Base-by-base conservation (phyloP, 768 basidiomycete species). In the Leccinellum luteum region DNA sequence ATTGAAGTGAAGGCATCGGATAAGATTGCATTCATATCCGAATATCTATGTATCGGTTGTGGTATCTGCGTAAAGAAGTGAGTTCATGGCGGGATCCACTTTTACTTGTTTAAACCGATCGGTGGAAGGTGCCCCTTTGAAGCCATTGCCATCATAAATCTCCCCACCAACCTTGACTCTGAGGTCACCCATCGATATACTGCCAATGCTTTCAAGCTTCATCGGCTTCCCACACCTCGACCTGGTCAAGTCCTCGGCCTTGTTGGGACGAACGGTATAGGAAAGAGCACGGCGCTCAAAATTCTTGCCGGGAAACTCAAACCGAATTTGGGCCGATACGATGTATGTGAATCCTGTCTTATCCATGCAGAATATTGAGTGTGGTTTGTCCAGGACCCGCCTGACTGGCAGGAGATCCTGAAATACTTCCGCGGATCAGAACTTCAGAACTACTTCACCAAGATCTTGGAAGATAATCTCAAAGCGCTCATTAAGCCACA, bases 41-140 rank as follows among this genome's bases (percentile, higher is more conserved):
- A 99, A 73, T 94, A 96, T 72, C 80, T 99, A 55, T 99, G 97
- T 73, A 99, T 99, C 60, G 97, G 97, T 66, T 99, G 97, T 75
- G 97, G 97, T 90, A 98, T 99, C 69, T 99, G 97, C 73, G 95
- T 98, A 32, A 98, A 98, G 78, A 99, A 98, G 96, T 97, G 69
- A 71, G 89, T 77, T 31, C 21, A 27, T 50, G 32, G 17, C 45
- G 43, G 31, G 35, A 1, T 50, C 54, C 58, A 14, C 13, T 50
- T 54, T 30, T 25, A 13, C 52, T 38, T 27, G 23, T 57, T 63
- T 28, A 57, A 50, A 52, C 17, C 3, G n/a, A 41, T 48, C 47
- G 23, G 47, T 50, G 44, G 2, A 57, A 98, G 96, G 76, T 99
- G 97, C 70, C 97, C 97, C 27, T 99, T 99, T 69, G 97, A 99